These are phyloP conservation scores for Globisporangium viniferum DNA, from an alignment of 352 stramenopile species.

Conservation along the genomic window DNA sequence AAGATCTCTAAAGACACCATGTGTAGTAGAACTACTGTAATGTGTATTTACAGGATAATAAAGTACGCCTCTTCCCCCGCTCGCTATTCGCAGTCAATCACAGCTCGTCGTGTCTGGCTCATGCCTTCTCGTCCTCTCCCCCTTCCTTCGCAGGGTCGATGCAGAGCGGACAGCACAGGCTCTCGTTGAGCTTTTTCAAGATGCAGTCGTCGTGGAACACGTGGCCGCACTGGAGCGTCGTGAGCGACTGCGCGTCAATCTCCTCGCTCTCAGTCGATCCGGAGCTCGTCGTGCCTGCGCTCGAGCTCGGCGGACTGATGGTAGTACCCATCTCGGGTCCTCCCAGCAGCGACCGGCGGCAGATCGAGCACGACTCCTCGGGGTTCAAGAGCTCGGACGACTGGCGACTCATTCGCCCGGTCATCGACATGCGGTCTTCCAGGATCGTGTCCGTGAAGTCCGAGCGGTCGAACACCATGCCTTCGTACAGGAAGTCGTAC, in stretches of 20 bases:
- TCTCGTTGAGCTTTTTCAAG: constrained; percentile 75
- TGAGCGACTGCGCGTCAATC: constrained; percentile 44
- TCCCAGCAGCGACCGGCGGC: constrained; percentile 33
- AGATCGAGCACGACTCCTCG: constrained; percentile 60
- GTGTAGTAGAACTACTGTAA: not conserved
- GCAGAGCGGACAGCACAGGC: constrained; percentile 64
- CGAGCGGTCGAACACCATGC: constrained; percentile 73
- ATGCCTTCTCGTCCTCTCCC: not conserved
- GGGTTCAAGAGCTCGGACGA: constrained; percentile 7
- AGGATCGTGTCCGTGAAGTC: constrained; percentile 57
- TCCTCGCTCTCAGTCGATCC: constrained; percentile 25
- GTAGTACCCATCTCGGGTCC: constrained; percentile 24
- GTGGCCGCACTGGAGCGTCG: constrained; percentile 76
- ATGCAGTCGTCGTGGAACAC: constrained; percentile 89
- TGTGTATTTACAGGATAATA: constrained; percentile 7
- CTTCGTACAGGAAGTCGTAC: constrained; percentile 80
- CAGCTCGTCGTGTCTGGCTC: not conserved
- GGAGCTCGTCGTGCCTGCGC: constrained; percentile 18
- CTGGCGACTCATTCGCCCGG: constrained; percentile 13
- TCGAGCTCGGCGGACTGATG: constrained; percentile 33
- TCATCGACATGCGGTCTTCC: constrained; percentile 55
- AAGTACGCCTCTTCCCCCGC: not conserved
- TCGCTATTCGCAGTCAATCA: not conserved
- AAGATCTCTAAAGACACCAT: not conserved
- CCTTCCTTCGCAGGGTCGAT: constrained; percentile 2